Base-by-base conservation (phyloP, 352 stramenopile genomes). In the Pythium aphanidermatum region DNA sequence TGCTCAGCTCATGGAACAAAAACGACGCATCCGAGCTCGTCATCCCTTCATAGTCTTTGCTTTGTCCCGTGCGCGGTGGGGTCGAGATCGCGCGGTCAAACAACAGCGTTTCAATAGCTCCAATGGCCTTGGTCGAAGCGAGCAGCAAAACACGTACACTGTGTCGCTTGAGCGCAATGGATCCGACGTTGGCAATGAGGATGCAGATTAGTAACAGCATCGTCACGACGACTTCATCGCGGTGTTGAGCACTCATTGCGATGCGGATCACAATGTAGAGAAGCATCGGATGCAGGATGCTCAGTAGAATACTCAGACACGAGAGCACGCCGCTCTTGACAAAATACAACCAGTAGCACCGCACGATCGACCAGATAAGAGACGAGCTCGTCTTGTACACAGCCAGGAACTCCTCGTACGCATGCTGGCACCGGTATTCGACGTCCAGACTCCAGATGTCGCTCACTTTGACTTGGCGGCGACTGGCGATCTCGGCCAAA, bases 1-100 rank as follows among this genome's bases (percentile, higher is more conserved):
- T 61, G 25, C 29, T 40, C 13, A 61, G 33, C 31, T 61, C 53
- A 23, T 61, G 46, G 37, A 61, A 51, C 10, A 61, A 19, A 27
- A 55, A 49, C 45, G 52, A 60, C 25, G 44, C 40, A 23, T 51
- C 39, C 5, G 50, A 7, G 14, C 39, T 50, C 4, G 31, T 31
- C 16, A 46, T 46, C 2, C 14, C 17, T 3, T 1, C 2, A 16
- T 12, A 16, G 31, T 19, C 29, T 21, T 23, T 24, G 21, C 16
- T 26, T 19, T 2, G 26, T 21, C 17, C 27, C 24, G 9, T 21
- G 2, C 26, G 35, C 12, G 17, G 23, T 25, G 12, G 25, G 9
- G 5, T 28, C 16, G 19, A 17, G n/a, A 59, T 41, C n/a, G 51
- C 31, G 31, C 37, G 35, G 26, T 60, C 44, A 28, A 60, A 60